Percentiles rank a stretch among this genome's conserved stretches.
phyloP scores from a whole-genome alignment of 2,329 filamentous ascomycete genomes.

The Talaromyces amestolkiae region DNA sequence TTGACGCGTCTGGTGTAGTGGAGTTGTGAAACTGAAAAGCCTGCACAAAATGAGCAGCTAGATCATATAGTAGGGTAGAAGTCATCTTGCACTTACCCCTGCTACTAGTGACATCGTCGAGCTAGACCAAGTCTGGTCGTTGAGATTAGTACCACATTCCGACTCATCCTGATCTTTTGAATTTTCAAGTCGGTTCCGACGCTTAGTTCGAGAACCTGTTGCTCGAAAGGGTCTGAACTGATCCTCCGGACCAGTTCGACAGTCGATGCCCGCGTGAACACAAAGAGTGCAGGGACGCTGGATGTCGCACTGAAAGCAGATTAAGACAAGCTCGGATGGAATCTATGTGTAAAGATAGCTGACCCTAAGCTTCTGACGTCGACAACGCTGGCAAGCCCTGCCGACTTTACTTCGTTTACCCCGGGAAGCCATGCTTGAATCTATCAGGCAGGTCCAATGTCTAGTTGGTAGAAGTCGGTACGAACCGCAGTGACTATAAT shows the following conservation, averaged over 20 bases:
- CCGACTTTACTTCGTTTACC: neutral
- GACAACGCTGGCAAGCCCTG: neutral
- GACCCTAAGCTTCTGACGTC: neutral
- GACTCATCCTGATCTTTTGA: neutral
- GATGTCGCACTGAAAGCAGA: neutral
- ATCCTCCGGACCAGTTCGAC: neutral
- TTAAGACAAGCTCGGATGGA: neutral
- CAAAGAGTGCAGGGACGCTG: neutral
- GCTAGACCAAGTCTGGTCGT: neutral
- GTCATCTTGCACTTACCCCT: neutral
- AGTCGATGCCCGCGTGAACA: neutral
- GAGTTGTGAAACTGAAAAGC: neutral
- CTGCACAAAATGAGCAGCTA: neutral
- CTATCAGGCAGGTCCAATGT: neutral
- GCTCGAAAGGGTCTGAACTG: neutral
- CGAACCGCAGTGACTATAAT: too few species aligned
- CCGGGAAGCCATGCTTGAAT: slow-evolving; percentile 43
- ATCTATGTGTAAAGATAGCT: neutral
- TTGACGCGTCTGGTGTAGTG: neutral
- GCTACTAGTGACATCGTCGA: neutral
- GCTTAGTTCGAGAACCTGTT: neutral
- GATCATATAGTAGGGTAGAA: neutral
- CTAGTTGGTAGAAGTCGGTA: neutral
- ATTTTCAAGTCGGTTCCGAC: neutral
- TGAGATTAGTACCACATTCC: neutral